Base-by-base conservation (phyloP, 2,329 filamentous ascomycete genomes). In the Macrophomina phaseolina region DNA sequence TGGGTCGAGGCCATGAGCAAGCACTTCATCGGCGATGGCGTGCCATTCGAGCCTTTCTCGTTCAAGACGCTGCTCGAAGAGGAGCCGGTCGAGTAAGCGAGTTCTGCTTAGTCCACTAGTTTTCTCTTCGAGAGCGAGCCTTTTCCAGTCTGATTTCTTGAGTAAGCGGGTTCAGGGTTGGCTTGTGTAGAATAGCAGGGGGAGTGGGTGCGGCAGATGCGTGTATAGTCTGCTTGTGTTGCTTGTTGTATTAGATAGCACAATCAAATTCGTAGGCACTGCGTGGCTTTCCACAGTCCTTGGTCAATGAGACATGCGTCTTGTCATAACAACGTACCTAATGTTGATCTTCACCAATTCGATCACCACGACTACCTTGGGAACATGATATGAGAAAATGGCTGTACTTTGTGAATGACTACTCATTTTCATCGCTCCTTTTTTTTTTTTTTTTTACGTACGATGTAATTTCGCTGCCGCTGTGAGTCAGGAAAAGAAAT, bases 1-100 rank as follows among this genome's bases (percentile, higher is more conserved):
- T 97, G 94, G 94, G 94, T 97, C 69, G 94, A 97, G 81, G 94
- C 94, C 18, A 97, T 97, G 89, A 96, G 92, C 82, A 97, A 97
- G 84, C 94, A 97, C 84, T 96, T 96, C 80, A 90, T 97, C 77
- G 95, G 95, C 75, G 91, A 92, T 68, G 94, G 94, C 68, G 75
- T 93, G 79, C 85, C 93, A 1, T 97, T 97, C 80, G 85, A 90
- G 75, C 94, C 94, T 4, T 97, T 97, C 78, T 95, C 91, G 70
- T 97, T 97, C 79, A 89, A 90, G 81, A 84, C 87, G 42, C 81
- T 97, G 77, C 81, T 97, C 71, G 94, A 97, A 80, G 93, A 97
- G 78, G 92, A 95, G 65, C 77, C 78, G 28, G 75, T 80, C 5
- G 78, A 80, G 71, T 78, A 67, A 56, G 52, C 3, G 8, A 16